A percentile compares a stretch with the other conserved stretches of the same genome.
These are phyloP conservation scores for Mucor circinelloides DNA, from an alignment of 371 early-diverging fungal species.

Conservation along the genomic window DNA sequence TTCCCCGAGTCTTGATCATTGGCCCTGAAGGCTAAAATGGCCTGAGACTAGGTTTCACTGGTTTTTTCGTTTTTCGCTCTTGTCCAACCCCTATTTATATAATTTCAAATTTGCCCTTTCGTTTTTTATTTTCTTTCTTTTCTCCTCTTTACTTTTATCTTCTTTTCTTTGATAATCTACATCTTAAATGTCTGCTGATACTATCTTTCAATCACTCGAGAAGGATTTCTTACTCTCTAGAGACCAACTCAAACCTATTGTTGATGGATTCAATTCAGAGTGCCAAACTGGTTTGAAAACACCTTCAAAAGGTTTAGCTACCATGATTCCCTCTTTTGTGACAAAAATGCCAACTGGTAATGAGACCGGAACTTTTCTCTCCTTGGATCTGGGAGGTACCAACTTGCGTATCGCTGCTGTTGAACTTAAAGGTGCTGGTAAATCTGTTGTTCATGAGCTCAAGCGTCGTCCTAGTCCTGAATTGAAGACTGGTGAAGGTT, in stretches of 20 bases:
- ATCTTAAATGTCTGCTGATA: constrained; percentile 18
- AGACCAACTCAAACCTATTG: constrained; percentile 52
- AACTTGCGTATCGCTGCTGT: constrained; percentile 89
- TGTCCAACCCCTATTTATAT: constrained; percentile 5
- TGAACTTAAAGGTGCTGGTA: constrained; percentile 72
- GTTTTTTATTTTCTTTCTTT: neutral
- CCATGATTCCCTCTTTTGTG: constrained; percentile 87
- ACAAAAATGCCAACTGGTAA: constrained; percentile 79
- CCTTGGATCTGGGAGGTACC: constrained; percentile 93
- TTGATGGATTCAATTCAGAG: constrained; percentile 50
- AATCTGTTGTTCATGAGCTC: constrained; percentile 70
- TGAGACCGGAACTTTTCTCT: constrained; percentile 84
- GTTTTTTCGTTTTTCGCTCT: neutral
- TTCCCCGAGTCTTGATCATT: constrained; percentile 17
- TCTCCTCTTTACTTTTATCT: constrained; percentile 2
- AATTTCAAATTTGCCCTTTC: neutral
- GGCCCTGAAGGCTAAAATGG: neutral
- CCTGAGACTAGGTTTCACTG: neutral
- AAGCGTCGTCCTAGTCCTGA: constrained; percentile 58
- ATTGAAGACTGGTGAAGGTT: constrained; percentile 66
- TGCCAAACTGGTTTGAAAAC: constrained; percentile 43
- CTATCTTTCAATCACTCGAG: constrained; percentile 33
- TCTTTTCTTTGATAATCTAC: neutral
- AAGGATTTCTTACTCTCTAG: constrained; percentile 39
- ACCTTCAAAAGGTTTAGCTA: constrained; percentile 54